Percentiles rank a stretch among this genome's conserved stretches.
These are phyloP conservation scores for Diaporthe capsici DNA, from an alignment of 2,329 filamentous ascomycete species.

Conservation along the genomic window DNA sequence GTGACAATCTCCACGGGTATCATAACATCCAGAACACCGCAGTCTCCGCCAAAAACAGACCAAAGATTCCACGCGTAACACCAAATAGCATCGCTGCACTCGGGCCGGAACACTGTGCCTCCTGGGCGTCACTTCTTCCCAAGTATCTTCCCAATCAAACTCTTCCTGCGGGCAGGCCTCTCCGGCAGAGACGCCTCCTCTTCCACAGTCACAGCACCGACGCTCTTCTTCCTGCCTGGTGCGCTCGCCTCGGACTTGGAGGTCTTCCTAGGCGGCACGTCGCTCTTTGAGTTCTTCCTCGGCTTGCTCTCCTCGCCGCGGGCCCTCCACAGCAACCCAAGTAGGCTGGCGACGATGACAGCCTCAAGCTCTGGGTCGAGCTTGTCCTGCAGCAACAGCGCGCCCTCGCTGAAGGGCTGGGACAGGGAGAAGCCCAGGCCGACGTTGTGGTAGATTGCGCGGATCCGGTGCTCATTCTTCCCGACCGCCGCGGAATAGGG, in stretches of 20 bases:
- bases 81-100: neutral
- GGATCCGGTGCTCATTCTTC: conserved; percentile 26
- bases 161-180: conserved; percentile 20
- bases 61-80: neutral
- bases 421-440: conserved; percentile 39
- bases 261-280: conserved; percentile 3
- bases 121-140: conserved; percentile 32
- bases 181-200: neutral
- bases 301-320: conserved; percentile 32
- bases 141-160: conserved; percentile 36
- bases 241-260: conserved; percentile 21
- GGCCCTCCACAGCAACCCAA: conserved; percentile 39
- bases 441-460: conserved; percentile 42
- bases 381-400: conserved; percentile 31
- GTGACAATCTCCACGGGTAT: conserved; percentile 31
- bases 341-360: conserved; percentile 38
- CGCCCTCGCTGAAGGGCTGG: conserved; percentile 40
- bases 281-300: conserved; percentile 35
- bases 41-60: neutral
- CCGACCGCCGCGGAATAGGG: conserved; percentile 25
- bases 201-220: neutral
- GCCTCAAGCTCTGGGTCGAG: conserved; percentile 39
- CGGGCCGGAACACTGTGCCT: neutral
- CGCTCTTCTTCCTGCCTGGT: conserved; percentile 17
- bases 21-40: conserved; percentile 7